Conservation (phyloP, 768 basidiomycete species). For the Kwoniella sp. region DNA sequence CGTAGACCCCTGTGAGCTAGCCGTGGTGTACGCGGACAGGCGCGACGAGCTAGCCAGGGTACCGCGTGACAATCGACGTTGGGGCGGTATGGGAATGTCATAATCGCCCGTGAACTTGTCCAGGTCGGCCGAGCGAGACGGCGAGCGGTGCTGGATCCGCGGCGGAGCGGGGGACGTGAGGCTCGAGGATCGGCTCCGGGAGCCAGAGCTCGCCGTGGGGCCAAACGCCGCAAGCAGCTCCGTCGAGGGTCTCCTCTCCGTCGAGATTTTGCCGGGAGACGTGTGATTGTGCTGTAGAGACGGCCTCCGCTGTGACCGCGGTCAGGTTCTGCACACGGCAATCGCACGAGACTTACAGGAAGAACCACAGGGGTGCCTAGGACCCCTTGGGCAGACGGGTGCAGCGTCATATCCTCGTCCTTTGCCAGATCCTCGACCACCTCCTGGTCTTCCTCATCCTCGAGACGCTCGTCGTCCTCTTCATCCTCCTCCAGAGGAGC, state of each 20-base stretch:
- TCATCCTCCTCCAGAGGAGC: conserved; percentile 22
- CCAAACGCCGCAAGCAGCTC: neutral
- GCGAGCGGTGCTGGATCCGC: conserved; percentile 32
- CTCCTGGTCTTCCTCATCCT: conserved; percentile 27
- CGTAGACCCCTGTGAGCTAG: conserved; percentile 11
- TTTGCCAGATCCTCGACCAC: conserved; percentile 49
- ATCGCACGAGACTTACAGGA: conserved; percentile 5
- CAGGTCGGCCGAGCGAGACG: conserved; percentile 46
- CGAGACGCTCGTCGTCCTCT: conserved; percentile 15
- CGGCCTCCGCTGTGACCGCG: conserved; percentile 5
- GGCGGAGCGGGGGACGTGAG: conserved; percentile 43
- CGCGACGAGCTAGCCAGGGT: conserved; percentile 10
- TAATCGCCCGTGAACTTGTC: conserved; percentile 40
- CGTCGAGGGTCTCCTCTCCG: conserved; percentile 5
- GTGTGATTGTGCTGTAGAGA: conserved; percentile 19
- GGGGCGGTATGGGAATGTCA: conserved; percentile 7
- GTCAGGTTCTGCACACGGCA: neutral
- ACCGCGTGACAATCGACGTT: conserved; percentile 5
- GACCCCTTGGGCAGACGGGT: neutral
- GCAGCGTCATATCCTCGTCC: conserved; percentile 64
- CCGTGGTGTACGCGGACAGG: conserved; percentile 15
- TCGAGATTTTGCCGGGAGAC: conserved; percentile 7
- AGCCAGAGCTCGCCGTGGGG: neutral
- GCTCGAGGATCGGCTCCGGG: conserved; percentile 33
- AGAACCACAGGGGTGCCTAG: conserved; percentile 3